Percentiles rank a stretch among this genome's conserved stretches.
Conservation (phyloP, 805 yeast genomes). For the Candida xiaguanensis region DNA sequence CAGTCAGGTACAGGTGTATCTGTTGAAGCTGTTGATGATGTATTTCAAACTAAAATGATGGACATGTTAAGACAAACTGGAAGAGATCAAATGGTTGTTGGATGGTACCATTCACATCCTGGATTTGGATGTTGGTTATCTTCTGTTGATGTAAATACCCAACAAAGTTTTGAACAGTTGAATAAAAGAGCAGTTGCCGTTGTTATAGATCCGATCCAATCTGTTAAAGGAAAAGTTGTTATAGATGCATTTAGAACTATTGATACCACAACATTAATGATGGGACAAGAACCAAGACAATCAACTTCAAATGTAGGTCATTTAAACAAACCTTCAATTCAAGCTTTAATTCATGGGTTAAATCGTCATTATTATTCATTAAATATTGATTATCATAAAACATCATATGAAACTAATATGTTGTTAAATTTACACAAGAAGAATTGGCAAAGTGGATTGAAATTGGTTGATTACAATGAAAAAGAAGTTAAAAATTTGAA, state of each 20-base stretch:
- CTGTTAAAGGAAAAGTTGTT: constrained; percentile 97
- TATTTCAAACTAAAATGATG: constrained; percentile 98
- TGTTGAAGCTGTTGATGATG: constrained; percentile 99
- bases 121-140: constrained; percentile 99
- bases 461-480: constrained; percentile 69
- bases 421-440: constrained; percentile 88
- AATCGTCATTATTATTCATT: constrained; percentile 96
- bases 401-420: constrained; percentile 90
- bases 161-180: constrained; percentile 94
- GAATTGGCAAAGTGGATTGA: constrained; percentile 92
- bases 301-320: constrained; percentile 95
- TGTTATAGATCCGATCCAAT: constrained; percentile 96
- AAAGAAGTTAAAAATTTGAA: constrained; percentile 74
- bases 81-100: constrained; percentile 98
- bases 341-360: constrained; percentile 93
- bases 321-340: constrained; percentile 92
- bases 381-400: constrained; percentile 91
- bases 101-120: constrained; percentile 99
- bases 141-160: constrained; percentile 95
- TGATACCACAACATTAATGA: constrained; percentile 80
- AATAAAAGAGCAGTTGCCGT: constrained; percentile 97
- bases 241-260: constrained; percentile 97
- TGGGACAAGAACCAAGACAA: constrained; percentile 97
- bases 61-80: constrained; percentile 99
- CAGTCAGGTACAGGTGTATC: constrained; percentile 98